These are phyloP conservation scores for Colletotrichum magnum DNA, from an alignment of 2,329 filamentous ascomycete species.

Conservation along the genomic window DNA sequence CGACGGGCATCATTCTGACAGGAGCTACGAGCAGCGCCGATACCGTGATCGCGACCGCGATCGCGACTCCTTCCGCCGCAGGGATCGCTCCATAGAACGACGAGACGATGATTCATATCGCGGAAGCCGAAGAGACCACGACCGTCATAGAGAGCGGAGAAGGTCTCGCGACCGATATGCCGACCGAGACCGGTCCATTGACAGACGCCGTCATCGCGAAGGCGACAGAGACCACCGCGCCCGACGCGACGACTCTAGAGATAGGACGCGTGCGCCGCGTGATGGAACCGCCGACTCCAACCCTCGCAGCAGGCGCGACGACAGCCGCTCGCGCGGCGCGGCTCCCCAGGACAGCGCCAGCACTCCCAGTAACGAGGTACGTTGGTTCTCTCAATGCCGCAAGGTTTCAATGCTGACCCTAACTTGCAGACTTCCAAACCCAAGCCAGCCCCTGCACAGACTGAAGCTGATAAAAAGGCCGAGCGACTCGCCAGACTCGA, in stretches of 20 bases:
- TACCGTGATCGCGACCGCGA: slow-evolving; percentile 69
- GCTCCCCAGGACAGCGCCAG: slow-evolving; percentile 63
- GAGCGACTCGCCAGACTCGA: slow-evolving; percentile 86
- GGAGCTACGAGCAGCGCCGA: slow-evolving; percentile 63
- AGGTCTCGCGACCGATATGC: slow-evolving; percentile 73
- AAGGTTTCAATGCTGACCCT: slow-evolving; percentile 44
- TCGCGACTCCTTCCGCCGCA: slow-evolving; percentile 72
- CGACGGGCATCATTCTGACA: slow-evolving; percentile 56
- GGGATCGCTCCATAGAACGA: slow-evolving; percentile 79
- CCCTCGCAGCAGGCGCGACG: slow-evolving; percentile 75
- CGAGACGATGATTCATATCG: slow-evolving; percentile 77
- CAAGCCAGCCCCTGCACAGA: slow-evolving; percentile 64
- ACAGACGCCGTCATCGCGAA: slow-evolving; percentile 70
- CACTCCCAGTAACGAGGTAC: slow-evolving; percentile 70
- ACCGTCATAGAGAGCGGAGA: slow-evolving; percentile 69
- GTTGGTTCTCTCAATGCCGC: slow-evolving; percentile 44
- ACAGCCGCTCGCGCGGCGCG: slow-evolving; percentile 69
- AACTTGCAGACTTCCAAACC: slow-evolving; percentile 67
- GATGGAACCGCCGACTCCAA: slow-evolving; percentile 81
- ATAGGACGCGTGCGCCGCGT: slow-evolving; percentile 73
- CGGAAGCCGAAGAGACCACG: slow-evolving; percentile 69
- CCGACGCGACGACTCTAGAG: slow-evolving; percentile 82
- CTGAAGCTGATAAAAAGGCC: slow-evolving; percentile 83
- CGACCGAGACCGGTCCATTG: slow-evolving; percentile 71
- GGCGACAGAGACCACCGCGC: slow-evolving; percentile 72